Base-by-base conservation (phyloP, 2,329 filamentous ascomycete species). In the Davidsoniella australis region DNA sequence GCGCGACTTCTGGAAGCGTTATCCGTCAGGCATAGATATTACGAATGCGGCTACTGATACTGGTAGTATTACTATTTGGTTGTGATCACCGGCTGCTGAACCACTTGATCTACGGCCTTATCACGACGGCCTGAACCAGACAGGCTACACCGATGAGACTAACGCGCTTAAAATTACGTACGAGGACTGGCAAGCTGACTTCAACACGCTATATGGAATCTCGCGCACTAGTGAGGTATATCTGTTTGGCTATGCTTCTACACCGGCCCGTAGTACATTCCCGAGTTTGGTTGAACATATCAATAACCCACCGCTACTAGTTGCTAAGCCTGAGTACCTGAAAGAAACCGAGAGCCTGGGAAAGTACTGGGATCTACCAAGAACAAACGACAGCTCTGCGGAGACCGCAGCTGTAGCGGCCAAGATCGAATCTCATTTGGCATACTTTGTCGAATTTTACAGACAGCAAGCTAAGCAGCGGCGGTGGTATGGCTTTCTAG, bases 81-180 rank as follows among this genome's bases (percentile, higher is more conserved):
- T 80, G 0, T 79, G 79, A 54, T 74, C 69, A 47, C 76, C 76
- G 2, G 62, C 64, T 1, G 73, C 72, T 0, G 65, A 67, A 26
- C 73, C 75, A 0, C 61, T 79, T 46, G 76, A 79, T 37, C 60
- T 76, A 3, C 63, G 72, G 0, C 70, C 72, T 0, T 79, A 71
- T 50, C 75, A 79, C 43, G 73, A 79, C 53, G 71, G 72, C 0
- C 58, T 79, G 5, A 72, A 72, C 0, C 57, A 73, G 55, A 67
- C 76, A 41, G 72, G 67, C 0, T 80, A 77, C 51, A 64, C 62
- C 0, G 66, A 78, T 16, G 70, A 80, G 57, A 61, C 78, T 0
- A 75, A 78, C 51, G 76, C 73, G 1, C 65, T 79, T 0, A 67
- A 76, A 23, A 73, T 80, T 18, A 80, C 76, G 0, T 80, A 80